Base-by-base conservation (phyloP, 163 green algal genomes). In the Scenedesmus sp. region DNA sequence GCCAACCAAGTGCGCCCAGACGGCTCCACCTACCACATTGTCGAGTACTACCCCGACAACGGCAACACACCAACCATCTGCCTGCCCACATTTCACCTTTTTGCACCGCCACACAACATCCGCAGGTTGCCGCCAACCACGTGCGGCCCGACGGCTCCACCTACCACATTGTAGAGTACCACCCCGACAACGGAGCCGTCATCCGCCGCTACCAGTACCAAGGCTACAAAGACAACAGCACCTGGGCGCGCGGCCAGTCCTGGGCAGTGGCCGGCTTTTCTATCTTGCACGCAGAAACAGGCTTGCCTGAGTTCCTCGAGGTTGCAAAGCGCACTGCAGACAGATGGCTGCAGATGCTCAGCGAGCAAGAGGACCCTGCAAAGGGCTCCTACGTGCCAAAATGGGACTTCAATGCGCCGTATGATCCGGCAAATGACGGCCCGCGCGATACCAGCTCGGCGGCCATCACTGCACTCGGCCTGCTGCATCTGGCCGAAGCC, bases 391-490 rank as follows among this genome's bases (percentile, higher is more conserved):
- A 52, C 4, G 59, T 92, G 1, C 89, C 89, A 4, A 79, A 79
- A 4, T 92, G 89, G 89, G 89, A 92, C 83, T 92, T 92, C 82
- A 90, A 92, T 57, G 82, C 89, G 2, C 46, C 89, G 4, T 86
- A 82, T 9, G 67, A 92, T 34, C 18, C 15, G 4, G 18, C 46
- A 3, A 74, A 20, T 0, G 83, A 92, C n/a, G 89, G 89, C 26
- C 89, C 89, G 52, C 34, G 66, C n/a, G 89, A 92, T 83, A 87
- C 64, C 6, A 90, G 82, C 70, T 82, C 82, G 7, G 82, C 89
- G 55, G 89, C 46, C 8, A 74, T 92, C 7, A 18, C 89, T 20
- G 82, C 89, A 6, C 54, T 92, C 20, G 89, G 62, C 23, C 57
- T 92, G 81, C 82, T 92, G 16, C 15, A 86, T 15, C 66, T 92